Evolutionary conservation across 2,329 filamentous ascomycete species (phyloP).

Genomic region (Sporothrix pallida): DNA sequence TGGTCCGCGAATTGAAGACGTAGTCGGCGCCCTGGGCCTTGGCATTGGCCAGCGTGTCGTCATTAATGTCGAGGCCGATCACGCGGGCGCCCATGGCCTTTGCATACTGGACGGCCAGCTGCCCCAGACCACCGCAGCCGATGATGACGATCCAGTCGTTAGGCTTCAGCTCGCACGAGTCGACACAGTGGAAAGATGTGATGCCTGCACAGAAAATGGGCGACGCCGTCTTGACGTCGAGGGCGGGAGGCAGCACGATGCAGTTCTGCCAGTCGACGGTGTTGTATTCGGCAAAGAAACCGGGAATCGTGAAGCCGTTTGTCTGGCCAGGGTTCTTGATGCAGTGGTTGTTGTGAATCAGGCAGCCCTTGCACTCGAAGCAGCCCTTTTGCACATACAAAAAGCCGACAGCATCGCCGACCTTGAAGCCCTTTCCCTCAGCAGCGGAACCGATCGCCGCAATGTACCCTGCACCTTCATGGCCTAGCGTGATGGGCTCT

Average conservation of each 20-base stretch:
- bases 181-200: slow-evolving; percentile 50
- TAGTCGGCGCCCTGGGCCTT: slow-evolving; percentile 50
- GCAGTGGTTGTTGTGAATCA: slow-evolving; percentile 51
- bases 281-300: slow-evolving; percentile 56
- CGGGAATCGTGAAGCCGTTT: slow-evolving; percentile 51
- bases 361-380: slow-evolving; percentile 55
- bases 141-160: slow-evolving; percentile 51
- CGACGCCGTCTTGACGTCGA: slow-evolving; percentile 46
- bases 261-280: slow-evolving; percentile 54
- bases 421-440: slow-evolving; percentile 48
- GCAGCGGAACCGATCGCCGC: slow-evolving; percentile 47
- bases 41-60: slow-evolving; percentile 44
- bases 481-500: slow-evolving; percentile 45
- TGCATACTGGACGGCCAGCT: slow-evolving; percentile 53
- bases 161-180: slow-evolving; percentile 44
- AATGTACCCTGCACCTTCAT: slow-evolving; percentile 55
- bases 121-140: slow-evolving; percentile 52
- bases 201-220: slow-evolving; percentile 58
- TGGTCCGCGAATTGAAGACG: slow-evolving; percentile 50
- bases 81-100: slow-evolving; percentile 53
- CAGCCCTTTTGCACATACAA: slow-evolving; percentile 54
- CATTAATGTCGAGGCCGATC: slow-evolving; percentile 52
- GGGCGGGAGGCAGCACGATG: slow-evolving; percentile 42
- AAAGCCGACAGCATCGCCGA: slow-evolving; percentile 54
- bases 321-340: slow-evolving; percentile 48